Percentiles rank a stretch among this genome's conserved stretches.
These are phyloP conservation scores for Verticillium klebahnii DNA, from an alignment of 2,329 filamentous ascomycete genomes.

Conservation along the genomic window DNA sequence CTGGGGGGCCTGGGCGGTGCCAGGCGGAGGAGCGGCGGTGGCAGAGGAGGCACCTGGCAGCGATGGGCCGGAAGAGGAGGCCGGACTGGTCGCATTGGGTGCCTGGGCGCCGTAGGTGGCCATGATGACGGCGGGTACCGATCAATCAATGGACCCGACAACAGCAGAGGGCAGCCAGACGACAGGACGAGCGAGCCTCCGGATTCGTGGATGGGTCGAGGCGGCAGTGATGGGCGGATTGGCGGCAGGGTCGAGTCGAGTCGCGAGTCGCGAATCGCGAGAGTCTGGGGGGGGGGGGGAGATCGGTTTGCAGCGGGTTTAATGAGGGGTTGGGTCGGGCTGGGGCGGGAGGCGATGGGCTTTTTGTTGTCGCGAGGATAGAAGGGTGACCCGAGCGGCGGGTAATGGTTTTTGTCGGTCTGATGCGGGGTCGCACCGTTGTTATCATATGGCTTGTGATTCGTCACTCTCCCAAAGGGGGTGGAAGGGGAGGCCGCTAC, in stretches of 20 bases:
- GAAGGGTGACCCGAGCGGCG: constrained; percentile 2
- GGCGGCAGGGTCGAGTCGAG: constrained; percentile 8
- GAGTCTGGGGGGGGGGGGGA: constrained; percentile 11
- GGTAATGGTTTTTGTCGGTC: neutral
- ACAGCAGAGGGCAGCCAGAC: neutral
- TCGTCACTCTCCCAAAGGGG: neutral
- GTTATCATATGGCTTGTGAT: neutral
- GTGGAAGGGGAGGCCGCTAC: no score
- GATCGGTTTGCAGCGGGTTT: constrained; percentile 26
- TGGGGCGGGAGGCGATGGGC: neutral
- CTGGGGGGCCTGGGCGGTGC: constrained; percentile 23
- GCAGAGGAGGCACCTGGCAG: constrained; percentile 1
- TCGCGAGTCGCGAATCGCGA: constrained; percentile 9
- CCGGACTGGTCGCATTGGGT: constrained; percentile 9
- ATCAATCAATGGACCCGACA: neutral
- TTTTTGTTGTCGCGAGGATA: constrained; percentile 7
- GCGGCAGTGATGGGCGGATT: constrained; percentile 9
- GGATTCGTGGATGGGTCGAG: neutral
- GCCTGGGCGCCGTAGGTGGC: constrained; percentile 16
- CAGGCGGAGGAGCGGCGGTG: constrained; percentile 5
- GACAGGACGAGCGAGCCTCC: neutral
- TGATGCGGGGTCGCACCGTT: neutral
- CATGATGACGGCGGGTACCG: constrained; percentile 13
- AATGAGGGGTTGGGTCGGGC: constrained; percentile 14
- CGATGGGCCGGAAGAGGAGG: constrained; percentile 7